A percentile compares a stretch with the other conserved stretches of the same genome.
These are phyloP conservation scores for Verticillium zaregamsianum DNA, from an alignment of 2,329 filamentous ascomycete genomes.

Conservation along the genomic window DNA sequence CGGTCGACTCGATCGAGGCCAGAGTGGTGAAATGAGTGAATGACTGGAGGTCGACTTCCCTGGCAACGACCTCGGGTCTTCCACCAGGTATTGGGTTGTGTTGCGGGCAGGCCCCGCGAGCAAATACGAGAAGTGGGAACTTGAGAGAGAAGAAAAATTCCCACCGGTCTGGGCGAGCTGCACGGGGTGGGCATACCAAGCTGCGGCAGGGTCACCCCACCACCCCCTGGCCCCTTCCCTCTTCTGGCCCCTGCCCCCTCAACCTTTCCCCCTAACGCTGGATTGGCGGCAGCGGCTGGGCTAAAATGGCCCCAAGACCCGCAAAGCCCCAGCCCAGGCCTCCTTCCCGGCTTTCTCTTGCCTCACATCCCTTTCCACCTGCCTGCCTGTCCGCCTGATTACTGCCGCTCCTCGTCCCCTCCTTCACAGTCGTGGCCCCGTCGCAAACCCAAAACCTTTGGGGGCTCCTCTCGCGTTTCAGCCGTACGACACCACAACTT, in stretches of 20 bases:
- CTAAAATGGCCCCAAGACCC: neutral
- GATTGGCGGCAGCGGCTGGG: neutral
- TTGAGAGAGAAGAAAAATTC: neutral
- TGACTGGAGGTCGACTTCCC: neutral
- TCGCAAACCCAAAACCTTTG: conserved; percentile 2
- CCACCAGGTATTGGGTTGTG: too few relatives aligned
- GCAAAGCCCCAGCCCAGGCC: neutral
- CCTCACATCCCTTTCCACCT: conserved; percentile 14
- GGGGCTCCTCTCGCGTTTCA: conserved; percentile 1
- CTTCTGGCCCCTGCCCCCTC: neutral
- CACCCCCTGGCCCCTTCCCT: neutral
- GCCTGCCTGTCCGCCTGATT: conserved; percentile 5
- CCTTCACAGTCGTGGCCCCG: neutral
- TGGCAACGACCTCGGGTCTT: neutral
- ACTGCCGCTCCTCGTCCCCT: conserved; percentile 6
- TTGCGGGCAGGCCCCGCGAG: neutral
- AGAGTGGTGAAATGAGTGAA: neutral
- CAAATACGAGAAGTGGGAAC: neutral
- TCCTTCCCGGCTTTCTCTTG: neutral
- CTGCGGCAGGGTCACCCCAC: neutral
- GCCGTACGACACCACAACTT: neutral
- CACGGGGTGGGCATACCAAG: neutral
- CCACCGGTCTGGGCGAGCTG: neutral
- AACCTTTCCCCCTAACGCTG: neutral
- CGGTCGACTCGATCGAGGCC: neutral